phyloP scores from a whole-genome alignment of 257 asterid species.

The Prunella vulgaris region DNA sequence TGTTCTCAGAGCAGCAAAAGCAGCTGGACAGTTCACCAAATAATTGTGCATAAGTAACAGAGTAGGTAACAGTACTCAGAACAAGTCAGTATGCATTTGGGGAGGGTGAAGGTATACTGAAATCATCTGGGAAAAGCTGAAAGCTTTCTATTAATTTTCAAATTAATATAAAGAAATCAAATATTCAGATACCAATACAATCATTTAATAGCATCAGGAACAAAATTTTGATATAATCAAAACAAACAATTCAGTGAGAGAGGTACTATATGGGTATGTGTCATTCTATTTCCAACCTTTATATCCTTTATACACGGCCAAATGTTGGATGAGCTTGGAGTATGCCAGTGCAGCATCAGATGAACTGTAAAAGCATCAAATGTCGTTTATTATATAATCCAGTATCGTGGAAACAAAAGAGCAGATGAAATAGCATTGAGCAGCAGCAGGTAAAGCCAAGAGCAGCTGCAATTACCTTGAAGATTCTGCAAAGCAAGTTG shows the following conservation, averaged over 20 bases:
- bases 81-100: conserved; percentile 8
- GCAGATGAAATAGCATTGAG: conserved; percentile 5
- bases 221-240: background rate
- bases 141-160: background rate
- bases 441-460: conserved; percentile 12
- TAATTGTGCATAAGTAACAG: conserved; percentile 10
- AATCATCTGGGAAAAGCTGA: background rate
- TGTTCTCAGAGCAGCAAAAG: conserved; percentile 74
- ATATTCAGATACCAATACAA: conserved; percentile 8
- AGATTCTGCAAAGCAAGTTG: conserved; percentile 77
- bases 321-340: conserved; percentile 86
- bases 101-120: conserved; percentile 1
- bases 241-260: conserved; percentile 1
- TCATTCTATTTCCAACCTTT: conserved; percentile 47
- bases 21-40: conserved; percentile 46
- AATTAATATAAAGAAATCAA: background rate
- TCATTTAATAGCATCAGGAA: background rate
- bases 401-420: conserved; percentile 8
- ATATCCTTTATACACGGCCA: conserved; percentile 82
- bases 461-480: conserved; percentile 56
- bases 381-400: background rate
- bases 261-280: conserved; percentile 2
- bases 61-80: background rate
- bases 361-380: conserved; percentile 43
- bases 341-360: conserved; percentile 82